Evolutionary conservation across 495 filamentous ascomycete genomes (phyloP).

Genomic region (Penicillium paradoxum): DNA sequence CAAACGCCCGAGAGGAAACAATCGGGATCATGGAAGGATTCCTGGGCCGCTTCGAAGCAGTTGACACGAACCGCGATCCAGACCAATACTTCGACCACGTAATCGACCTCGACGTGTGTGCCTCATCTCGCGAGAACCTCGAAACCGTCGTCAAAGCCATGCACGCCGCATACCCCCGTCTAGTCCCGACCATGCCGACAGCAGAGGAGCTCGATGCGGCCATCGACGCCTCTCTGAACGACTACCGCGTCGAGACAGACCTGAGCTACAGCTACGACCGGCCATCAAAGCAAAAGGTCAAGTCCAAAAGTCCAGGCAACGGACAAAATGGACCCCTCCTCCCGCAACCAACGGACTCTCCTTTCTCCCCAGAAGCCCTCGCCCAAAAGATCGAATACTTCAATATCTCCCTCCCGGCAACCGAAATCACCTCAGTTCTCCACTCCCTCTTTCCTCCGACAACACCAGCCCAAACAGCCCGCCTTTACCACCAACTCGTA

Average conservation of each 20-base stretch:
- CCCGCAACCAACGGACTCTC: slow-evolving; percentile 10
- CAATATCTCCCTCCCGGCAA: slow-evolving; percentile 56
- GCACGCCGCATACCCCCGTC: slow-evolving; percentile 64
- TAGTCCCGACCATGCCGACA: slow-evolving; percentile 67
- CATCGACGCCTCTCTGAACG: slow-evolving; percentile 66
- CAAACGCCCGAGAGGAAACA: slow-evolving; percentile 60
- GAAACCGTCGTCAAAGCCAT: slow-evolving; percentile 70
- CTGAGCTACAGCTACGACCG: slow-evolving; percentile 47
- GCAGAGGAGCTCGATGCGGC: slow-evolving; percentile 74
- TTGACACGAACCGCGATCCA: slow-evolving; percentile 57
- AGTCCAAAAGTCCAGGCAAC: slow-evolving; percentile 15
- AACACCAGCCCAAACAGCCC: slow-evolving; percentile 40
- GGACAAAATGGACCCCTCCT: slow-evolving; percentile 7
- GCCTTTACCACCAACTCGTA: slow-evolving; percentile 72
- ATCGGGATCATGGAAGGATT: slow-evolving; percentile 95
- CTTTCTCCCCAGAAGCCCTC: slow-evolving; percentile 19
- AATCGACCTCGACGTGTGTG: slow-evolving; percentile 77
- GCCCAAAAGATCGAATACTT: slow-evolving; percentile 76
- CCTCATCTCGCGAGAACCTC: slow-evolving; percentile 76
- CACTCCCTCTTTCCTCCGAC: slow-evolving; percentile 56
- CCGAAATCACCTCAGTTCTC: slow-evolving; percentile 55
- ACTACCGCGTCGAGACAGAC: slow-evolving; percentile 72
- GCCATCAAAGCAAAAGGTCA: slow-evolving; percentile 38
- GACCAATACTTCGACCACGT: slow-evolving; percentile 75
- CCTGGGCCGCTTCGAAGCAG: slow-evolving; percentile 73